Base-by-base conservation (phyloP, 495 filamentous ascomycete genomes). In the Daldinia grandis region DNA sequence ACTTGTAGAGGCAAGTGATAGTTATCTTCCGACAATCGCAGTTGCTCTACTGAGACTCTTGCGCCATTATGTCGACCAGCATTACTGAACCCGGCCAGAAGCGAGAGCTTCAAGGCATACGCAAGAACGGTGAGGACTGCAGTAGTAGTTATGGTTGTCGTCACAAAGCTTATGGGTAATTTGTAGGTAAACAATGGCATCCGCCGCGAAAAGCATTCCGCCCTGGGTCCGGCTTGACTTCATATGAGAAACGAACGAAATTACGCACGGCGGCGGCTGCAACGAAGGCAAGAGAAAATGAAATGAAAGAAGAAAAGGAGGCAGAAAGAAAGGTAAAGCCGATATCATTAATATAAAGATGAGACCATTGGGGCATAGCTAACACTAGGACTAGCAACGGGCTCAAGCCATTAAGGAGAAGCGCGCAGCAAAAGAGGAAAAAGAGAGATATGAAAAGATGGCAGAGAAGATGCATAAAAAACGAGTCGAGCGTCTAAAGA, bases 401-500 rank as follows among this genome's bases (percentile, higher is more conserved):
- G 89, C 95, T 61, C 85, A 92, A 75, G 84, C 85, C 17, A 91
- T 98, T 72, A 94, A 91, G 75, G 93, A 95, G 61, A 92, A 89
- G 78, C 85, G 93, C 49, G 91, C 88, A 24, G 89, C 87, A 6
- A 97, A 97, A 85, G 94, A 91, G 74, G 95, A 99, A 84, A 95
- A 93, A 81, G 93, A 91, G 68, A 87, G 96, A 40, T 98, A 92
- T 77, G 93, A 94, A 81, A 94, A 93, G 83, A 88, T 99, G 89
- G 95, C 92, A 30, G 92, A 95, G 81, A 98, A 93, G 83, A 98
- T 99, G 95, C 95, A 98, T 78, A 88, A 84, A 78, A 98, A 97
- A 85, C 84, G 94, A 69, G 90, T 99, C 25, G 95, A 99, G 81
- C 87, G 95, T 67, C 75, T 97, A 79, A 97, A 92, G 89, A 86